These are phyloP conservation scores for Cenchrus fungigraminus DNA, from an alignment of 176 grass and related monocot genomes.

Conservation along the genomic window DNA sequence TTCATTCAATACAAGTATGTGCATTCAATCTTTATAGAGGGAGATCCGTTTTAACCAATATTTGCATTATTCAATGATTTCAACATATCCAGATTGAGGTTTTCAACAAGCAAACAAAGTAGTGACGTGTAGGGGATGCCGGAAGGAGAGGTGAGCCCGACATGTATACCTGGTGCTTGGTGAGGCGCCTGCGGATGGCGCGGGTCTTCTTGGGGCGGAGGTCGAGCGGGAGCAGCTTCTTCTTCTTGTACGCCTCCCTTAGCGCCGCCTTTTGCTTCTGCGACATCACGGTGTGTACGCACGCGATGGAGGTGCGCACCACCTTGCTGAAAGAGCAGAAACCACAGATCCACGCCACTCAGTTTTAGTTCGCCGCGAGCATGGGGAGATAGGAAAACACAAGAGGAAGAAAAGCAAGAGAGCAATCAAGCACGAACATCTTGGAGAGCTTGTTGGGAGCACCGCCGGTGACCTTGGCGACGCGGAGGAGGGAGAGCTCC, in stretches of 20 bases:
- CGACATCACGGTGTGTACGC: slow-evolving; percentile 78
- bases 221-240: slow-evolving; percentile 51
- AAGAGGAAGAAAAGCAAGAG: not conserved
- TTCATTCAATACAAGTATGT: not conserved
- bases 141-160: not conserved
- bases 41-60: not conserved
- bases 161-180: slow-evolving; percentile 70
- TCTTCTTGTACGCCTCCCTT: slow-evolving; percentile 54
- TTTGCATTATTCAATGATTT: not conserved
- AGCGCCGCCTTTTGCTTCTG: slow-evolving; percentile 85
- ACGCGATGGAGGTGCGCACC: slow-evolving; percentile 70
- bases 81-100: not conserved
- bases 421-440: slow-evolving; percentile 47
- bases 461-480: slow-evolving; percentile 92
- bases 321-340: slow-evolving; percentile 63
- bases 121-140: not conserved
- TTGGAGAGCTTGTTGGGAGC: slow-evolving; percentile 97
- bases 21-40: not conserved
- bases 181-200: slow-evolving; percentile 81
- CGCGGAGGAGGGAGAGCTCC: slow-evolving; percentile 90
- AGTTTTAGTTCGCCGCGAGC: not conserved
- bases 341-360: not conserved
- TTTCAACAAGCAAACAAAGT: not conserved
- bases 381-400: not conserved
- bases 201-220: slow-evolving; percentile 91